A percentile compares a stretch with the other conserved stretches of the same genome.
Evolutionary conservation across 1,139 yeast genomes (phyloP).

Genomic region (Candida sp.): DNA sequence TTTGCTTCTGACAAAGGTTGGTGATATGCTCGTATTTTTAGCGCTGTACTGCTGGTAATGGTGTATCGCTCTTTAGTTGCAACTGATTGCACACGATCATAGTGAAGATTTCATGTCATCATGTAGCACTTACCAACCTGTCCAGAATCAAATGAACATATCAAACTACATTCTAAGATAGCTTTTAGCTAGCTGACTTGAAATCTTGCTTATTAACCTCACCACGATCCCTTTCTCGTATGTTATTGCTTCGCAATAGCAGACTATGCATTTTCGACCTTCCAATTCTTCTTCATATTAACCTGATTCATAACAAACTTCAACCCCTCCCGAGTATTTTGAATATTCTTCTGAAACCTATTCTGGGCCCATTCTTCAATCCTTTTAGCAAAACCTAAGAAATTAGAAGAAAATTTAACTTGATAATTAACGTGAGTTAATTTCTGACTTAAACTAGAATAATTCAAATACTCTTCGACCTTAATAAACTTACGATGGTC

Average conservation of each 20-base stretch:
- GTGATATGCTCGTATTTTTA: no score
- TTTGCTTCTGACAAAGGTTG: no score
- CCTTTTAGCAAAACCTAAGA: constrained; percentile 63
- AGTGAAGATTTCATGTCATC: no score
- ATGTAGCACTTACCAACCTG: no score
- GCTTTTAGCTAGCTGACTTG: no score
- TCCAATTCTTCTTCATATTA: constrained; percentile 16
- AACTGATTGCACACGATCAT: no score
- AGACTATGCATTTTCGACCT: background rate
- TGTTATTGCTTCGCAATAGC: background rate
- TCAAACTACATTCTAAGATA: no score
- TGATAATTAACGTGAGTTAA: constrained; percentile 42
- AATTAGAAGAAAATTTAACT: constrained; percentile 74
- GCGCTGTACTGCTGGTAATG: no score
- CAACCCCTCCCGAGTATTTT: constrained; percentile 70
- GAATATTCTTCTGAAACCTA: constrained; percentile 65
- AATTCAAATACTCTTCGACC: constrained; percentile 75
- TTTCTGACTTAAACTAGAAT: constrained; percentile 14
- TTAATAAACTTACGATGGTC: constrained; percentile 81
- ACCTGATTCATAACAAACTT: constrained; percentile 65
- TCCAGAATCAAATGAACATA: no score
- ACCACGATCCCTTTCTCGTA: no score
- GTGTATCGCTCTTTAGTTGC: no score
- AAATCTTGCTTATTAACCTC: no score
- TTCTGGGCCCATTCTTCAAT: constrained; percentile 83